Base-by-base conservation (phyloP, 1,284 basidiomycete genomes). In the Ustilago sp. region DNA sequence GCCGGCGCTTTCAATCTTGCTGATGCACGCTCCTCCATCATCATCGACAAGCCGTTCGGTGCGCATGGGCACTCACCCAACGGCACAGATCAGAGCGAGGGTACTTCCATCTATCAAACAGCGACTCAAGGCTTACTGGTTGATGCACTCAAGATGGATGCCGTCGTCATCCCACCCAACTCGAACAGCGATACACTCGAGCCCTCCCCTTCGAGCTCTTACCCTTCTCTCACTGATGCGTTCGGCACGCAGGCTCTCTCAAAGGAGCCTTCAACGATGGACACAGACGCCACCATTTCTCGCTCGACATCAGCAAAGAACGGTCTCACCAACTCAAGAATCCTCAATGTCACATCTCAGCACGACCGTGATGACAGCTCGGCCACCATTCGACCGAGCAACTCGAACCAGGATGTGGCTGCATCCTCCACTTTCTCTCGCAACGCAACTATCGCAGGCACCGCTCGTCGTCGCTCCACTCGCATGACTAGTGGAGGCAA, bases 91-190 rank as follows among this genome's bases (percentile, higher is more conserved):
- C 56, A 59, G 45, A 67, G 69, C 36, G 28, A 59, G 7, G 48
- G 32, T 6, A 54, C 54, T 3, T 59, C 59, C 19, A 61, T 70
- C 63, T 75, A 70, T 19, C 59, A 51, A 43, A 75, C 73, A 3
- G 73, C 73, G 11, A 61, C 48, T 17, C 61, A 70, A 34, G 53
- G 58, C 13, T 35, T 70, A 19, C 61, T 75, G 9, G 64, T 64
- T n/a, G 73, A 75, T 36, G 68, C 73, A 17, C 73, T 75, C 64
- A 75, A 65, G 61, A 75, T 75, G 73, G 73, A 75, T 23, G 73
- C 73, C 4, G 59, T 71, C 9, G 68, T 75, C 54, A 61, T 69
- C 5, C 68, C 68, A 2, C 73, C 73, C 7, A 38, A 9, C n/a
- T 57, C 48, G 11, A 39, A 59, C 31, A 19, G 28, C 8, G 43